Percentiles rank a stretch among this genome's conserved stretches.
These are phyloP conservation scores for Jacaranda copaia DNA, from an alignment of 257 asterid genomes.

Conservation along the genomic window DNA sequence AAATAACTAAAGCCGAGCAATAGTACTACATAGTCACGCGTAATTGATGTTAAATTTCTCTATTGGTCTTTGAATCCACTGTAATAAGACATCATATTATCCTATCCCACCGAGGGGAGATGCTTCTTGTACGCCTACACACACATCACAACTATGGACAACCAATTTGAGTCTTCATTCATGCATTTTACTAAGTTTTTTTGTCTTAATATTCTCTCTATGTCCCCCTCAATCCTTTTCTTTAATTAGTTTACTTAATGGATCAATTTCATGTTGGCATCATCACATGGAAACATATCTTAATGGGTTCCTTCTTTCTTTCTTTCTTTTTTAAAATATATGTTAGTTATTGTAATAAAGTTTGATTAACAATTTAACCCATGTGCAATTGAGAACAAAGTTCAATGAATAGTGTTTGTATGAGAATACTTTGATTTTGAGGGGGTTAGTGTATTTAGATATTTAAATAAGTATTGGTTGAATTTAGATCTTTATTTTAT, in stretches of 20 bases:
- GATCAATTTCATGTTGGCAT: neutral
- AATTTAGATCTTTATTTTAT: too few relatives aligned
- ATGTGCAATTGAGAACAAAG: constrained; percentile 36
- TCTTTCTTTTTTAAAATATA: neutral
- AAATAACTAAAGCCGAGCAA: too few relatives aligned
- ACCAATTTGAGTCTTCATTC: constrained; percentile 3
- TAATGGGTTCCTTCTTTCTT: neutral
- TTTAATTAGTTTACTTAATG: neutral
- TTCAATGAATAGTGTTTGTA: constrained; percentile 21
- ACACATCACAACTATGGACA: neutral
- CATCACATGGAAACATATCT: neutral
- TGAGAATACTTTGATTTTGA: neutral
- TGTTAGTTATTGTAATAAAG: constrained; percentile 5
- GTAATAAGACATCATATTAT: constrained; percentile 23
- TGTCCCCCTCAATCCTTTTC: neutral
- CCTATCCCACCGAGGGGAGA: neutral
- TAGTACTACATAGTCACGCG: constrained; percentile 39
- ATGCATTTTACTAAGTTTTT: constrained; percentile 20
- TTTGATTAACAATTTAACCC: constrained; percentile 21
- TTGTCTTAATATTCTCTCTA: neutral
- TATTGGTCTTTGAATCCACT: neutral
- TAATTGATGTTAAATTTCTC: neutral
- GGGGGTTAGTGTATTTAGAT: too few relatives aligned
- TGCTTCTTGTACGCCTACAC: neutral
- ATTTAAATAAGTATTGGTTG: too few relatives aligned